A percentile compares a stretch with the other conserved stretches of the same genome.
These are phyloP conservation scores for Ambrosia trifida DNA, from an alignment of 129 eudicot species.

Conservation along the genomic window DNA sequence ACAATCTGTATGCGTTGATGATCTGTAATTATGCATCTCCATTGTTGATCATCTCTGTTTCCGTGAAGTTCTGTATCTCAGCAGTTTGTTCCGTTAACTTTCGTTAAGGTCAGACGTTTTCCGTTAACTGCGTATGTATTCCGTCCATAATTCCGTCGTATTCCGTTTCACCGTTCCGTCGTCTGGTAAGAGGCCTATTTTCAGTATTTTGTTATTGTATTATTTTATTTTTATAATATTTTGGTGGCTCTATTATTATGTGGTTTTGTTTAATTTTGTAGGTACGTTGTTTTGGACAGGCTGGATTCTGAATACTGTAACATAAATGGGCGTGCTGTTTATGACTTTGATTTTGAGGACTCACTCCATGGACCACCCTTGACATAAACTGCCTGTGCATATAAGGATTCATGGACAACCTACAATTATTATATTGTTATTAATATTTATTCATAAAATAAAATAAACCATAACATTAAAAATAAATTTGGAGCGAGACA, in stretches of 20 bases:
- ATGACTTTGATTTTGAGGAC: conserved; percentile 28
- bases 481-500: too few species aligned
- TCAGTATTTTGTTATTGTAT: not conserved
- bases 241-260: not conserved
- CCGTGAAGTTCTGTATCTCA: not conserved
- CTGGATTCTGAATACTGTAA: conserved; percentile 30
- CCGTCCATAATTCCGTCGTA: conserved; percentile 16
- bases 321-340: conserved; percentile 26
- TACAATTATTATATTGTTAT: not conserved
- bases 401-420: conserved; percentile 9
- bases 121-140: conserved; percentile 6
- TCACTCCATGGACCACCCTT: conserved; percentile 24
- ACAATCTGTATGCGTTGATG: not conserved
- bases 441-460: too few species aligned
- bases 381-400: conserved; percentile 23
- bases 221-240: too few species aligned
- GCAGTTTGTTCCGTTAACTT: conserved; percentile 6
- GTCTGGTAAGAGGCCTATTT: conserved; percentile 9
- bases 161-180: conserved; percentile 13
- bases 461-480: too few species aligned
- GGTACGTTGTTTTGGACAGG: conserved; percentile 32
- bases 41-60: conserved; percentile 21
- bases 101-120: not conserved
- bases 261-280: conserved; percentile 10
- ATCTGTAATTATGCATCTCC: not conserved